Evolutionary conservation across 176 grass and related monocot genomes (phyloP), one percentile per base, ranked within the genome.

Genomic region (Otatea glauca): DNA sequence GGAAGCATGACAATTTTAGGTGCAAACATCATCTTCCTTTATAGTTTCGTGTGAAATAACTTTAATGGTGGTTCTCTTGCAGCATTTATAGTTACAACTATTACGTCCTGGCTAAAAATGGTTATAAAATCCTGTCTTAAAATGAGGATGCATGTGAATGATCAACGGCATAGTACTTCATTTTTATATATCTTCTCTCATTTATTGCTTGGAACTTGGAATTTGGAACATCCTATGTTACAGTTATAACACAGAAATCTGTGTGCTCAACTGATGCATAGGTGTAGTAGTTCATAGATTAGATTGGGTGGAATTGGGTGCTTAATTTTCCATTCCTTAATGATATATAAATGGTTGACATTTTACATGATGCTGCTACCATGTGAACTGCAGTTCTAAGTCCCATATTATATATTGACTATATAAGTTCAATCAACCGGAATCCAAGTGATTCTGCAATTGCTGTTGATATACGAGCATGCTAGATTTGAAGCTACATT

Each of bases 371-470:
- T 24, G 68, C 41, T 70, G 21, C 21, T 70, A 70, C 5, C 20
- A 13, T 12, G 14, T 25, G 11, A 23, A 45, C 21, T 70, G 39
- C 39, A 45, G 68, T 70, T 44, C 21, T 41, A 70, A 15, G 5
- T 45, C 41, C 7, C 41, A 70, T 70, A 43, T 70, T 70, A 23
- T 69, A 69, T 70, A 14, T 54, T 20, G 41, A 45, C 29, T 13
- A 24, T 34, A 47, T 20, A 70, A 70, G 39, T 44, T 70, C n/a
- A 43, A 35, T 44, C 2, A 39, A 21, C 11, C 4, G 23, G 68
- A 43, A 24, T 70, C 21, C 68, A 70, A 70, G 20, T 70, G 68
- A 70, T 70, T 70, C 21, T 70, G 43, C 10, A 45, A 44, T 14
- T 24, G 12, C 11, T 45, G 68, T 43, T 44, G 41, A 70, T 70